phyloP scores from a whole-genome alignment of 2,329 filamentous ascomycete genomes.

The Trichoderma arundinaceum region DNA sequence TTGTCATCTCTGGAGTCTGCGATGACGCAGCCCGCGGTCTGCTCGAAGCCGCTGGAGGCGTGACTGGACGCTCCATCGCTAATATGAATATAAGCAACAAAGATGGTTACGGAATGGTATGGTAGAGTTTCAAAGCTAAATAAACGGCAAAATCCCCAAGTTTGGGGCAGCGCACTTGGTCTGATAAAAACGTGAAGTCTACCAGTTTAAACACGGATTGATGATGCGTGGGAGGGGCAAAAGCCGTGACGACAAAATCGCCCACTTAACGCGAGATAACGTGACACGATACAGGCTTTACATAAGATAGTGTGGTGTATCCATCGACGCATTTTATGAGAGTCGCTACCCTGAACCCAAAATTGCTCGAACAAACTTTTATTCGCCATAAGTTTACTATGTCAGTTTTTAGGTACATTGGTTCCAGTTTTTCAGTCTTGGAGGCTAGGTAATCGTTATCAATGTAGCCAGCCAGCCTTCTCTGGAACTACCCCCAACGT shows the following conservation, averaged over 20 bases:
- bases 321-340: no score
- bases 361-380: no score
- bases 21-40: conserved; percentile 49
- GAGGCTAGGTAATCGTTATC: no score
- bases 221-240: conserved; percentile 38
- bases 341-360: no score
- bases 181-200: not conserved
- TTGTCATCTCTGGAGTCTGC: conserved; percentile 60
- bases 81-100: not conserved
- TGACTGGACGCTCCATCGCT: conserved; percentile 55
- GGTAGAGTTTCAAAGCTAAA: not conserved
- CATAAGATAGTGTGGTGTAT: not conserved
- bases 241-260: conserved; percentile 34
- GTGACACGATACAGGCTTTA: conserved; percentile 35
- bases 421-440: no score
- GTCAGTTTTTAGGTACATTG: no score
- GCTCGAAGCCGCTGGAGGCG: conserved; percentile 49
- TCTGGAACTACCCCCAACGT: no score
- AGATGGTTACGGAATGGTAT: not conserved
- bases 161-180: not conserved
- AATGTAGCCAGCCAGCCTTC: no score
- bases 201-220: not conserved
- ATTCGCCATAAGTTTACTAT: no score
- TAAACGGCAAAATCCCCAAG: not conserved
- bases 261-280: conserved; percentile 43